phyloP scores from a whole-genome alignment of 805 yeast species.

The Sungouiozyma ichnusensis region DNA sequence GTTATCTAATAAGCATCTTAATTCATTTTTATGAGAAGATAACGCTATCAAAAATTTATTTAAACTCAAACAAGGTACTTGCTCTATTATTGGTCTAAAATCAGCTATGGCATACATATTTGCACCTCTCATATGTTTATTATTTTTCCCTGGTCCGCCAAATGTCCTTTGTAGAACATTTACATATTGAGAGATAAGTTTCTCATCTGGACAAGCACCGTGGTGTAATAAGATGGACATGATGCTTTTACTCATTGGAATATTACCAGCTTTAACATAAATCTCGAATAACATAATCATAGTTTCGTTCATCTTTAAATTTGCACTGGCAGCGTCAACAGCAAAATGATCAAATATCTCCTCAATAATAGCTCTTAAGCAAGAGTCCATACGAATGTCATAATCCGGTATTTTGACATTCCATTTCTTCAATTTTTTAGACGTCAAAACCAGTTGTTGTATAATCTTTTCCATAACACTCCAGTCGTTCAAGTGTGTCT shows the following conservation, averaged over 20 bases:
- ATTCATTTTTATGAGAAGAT: conserved; percentile 18
- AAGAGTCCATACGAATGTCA: conserved; percentile 4
- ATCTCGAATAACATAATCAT: conserved; percentile 8
- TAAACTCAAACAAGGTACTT: conserved; percentile 8
- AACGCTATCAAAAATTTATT: conserved; percentile 12
- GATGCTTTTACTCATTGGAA: conserved; percentile 10
- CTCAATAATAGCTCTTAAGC: conserved; percentile 7
- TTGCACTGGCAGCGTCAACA: conserved; percentile 2
- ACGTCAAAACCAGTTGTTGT: not conserved
- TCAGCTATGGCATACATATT: conserved; percentile 11
- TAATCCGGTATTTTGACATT: not conserved
- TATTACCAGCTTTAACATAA: conserved; percentile 6
- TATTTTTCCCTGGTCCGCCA: conserved; percentile 3
- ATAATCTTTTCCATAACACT: conserved; percentile 13
- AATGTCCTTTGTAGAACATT: not conserved
- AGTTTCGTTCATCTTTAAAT: conserved; percentile 7
- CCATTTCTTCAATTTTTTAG: not conserved
- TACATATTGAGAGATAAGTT: conserved; percentile 9
- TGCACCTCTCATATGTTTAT: conserved; percentile 5
- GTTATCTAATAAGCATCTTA: conserved; percentile 9
- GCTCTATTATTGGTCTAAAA: conserved; percentile 13
- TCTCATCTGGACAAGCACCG: conserved; percentile 9
- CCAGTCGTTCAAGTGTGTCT: conserved; percentile 13
- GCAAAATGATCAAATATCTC: conserved; percentile 7
- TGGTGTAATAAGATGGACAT: conserved; percentile 9